Evolutionary conservation across 257 asterid species (phyloP), one percentile per base, ranked within the genome.

Genomic region (Verbena officinalis): DNA sequence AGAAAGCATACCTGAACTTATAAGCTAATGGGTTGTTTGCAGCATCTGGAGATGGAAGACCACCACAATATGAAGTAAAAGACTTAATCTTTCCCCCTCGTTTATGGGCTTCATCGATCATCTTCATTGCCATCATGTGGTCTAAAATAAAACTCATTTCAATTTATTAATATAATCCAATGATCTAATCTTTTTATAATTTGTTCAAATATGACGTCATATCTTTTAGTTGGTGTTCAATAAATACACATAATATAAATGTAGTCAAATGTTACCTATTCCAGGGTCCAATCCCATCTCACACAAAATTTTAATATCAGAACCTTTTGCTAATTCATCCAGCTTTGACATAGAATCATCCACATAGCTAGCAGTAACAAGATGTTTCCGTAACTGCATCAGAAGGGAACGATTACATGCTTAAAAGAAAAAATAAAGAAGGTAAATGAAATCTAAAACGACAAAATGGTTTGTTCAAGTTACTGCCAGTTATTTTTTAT

Each of bases 271-370:
- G 3, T 77, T 86, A 90, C 99, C 99, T 50, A 93, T 90, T 77
- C 99, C 99, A 44, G 97, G 99, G 79, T 93, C 97, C 91, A 93
- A 80, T 38, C 99, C 97, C 99, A 93, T 93, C 83, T 93, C 99
- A 62, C 97, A 88, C 46, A 93, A 88, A 86, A 93, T 83, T 24
- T 94, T 80, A 60, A 93, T 56, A 60, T 89, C 90, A 23, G 90
- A 77, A 60, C 43, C 54, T 77, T 90, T 93, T 39, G 99, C 96
- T 55, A 53, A 69, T 80, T 84, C 89, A 50, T 90, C 94, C 65
- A 93, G 80, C 84, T 81, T 87, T 60, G 84, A 78, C 86, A 87
- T 85, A 73, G 89, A 82, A 62, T 87, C 97, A 58, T 93, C 97
- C 48, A 93, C 96, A 57, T 93, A 93, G 74, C 99, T 93, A 73